These are phyloP conservation scores for Aurantiochytrium sp. DNA, from an alignment of 108 stramenopile species.

Conservation along the genomic window DNA sequence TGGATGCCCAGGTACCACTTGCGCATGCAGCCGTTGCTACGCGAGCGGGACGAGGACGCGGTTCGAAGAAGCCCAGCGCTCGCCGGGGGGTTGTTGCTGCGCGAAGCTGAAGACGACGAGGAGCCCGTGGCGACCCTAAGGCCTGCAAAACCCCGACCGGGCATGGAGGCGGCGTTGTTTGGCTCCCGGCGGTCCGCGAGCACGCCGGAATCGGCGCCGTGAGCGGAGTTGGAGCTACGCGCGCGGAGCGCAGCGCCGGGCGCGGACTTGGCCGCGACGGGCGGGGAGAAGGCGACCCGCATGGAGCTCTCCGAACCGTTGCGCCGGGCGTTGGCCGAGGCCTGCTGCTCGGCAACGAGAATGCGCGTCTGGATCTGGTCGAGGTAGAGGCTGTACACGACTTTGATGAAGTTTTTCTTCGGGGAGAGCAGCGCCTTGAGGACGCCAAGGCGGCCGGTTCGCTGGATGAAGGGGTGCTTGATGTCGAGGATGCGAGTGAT, in stretches of 20 bases:
- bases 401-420: neutral
- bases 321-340: neutral
- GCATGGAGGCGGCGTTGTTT: conserved; percentile 1
- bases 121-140: neutral
- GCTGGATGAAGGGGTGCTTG: conserved; percentile 9
- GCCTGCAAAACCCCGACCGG: conserved; percentile 55
- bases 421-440: neutral
- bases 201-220: neutral
- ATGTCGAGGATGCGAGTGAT: neutral
- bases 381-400: conserved; percentile 4
- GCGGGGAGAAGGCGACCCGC: conserved; percentile 1
- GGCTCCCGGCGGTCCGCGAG: too few species aligned
- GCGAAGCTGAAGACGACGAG: neutral
- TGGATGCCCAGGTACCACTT: conserved; percentile 98
- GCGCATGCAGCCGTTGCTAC: conserved; percentile 56
- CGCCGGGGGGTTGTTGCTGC: too few species aligned
- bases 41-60: neutral
- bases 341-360: neutral
- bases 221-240: neutral
- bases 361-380: neutral
- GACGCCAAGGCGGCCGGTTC: neutral
- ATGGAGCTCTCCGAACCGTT: neutral
- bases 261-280: neutral
- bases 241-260: neutral
- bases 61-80: neutral